Evolutionary conservation across 2,329 filamentous ascomycete species (phyloP), one percentile per base, ranked within the genome.

Genomic region (Biscogniauxia sp.): DNA sequence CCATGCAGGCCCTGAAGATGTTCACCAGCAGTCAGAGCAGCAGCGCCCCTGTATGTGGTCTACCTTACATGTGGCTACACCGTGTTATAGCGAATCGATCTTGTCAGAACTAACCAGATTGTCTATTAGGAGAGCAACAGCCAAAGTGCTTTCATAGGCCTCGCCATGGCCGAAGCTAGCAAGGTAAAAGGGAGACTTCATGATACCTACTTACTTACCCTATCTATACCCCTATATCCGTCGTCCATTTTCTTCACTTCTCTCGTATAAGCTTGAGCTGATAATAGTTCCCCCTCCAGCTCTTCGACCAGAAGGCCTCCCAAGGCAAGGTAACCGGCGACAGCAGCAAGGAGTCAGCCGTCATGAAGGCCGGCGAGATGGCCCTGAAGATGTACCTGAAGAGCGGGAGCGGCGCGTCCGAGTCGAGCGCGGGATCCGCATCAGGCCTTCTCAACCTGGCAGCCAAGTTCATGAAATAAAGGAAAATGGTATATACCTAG

Each of bases 311-410:
- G 72, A 84, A 87, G 74, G 74, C 79, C 28, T 76, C 80, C 9
- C 75, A 82, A 66, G 84, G 84, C 67, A 81, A 83, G 67, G 78
- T 85, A 20, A 73, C 78, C 2, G 76, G 81, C 23, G 82, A 83
- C 25, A 84, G 89, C 5, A 90, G 85, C 77, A 97, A 97, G 84
- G 87, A 97, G 77, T 88, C 87, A 54, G 92, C 87, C 55, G 80
- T 97, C 53, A 87, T 90, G 73, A 81, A 88, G 74, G 93, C 93
- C 2, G 93, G 88, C 1, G 88, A 96, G 82, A 89, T 91, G 84
- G 93, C 93, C 2, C 76, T 97, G 69, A 93, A 96, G 84, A 90
- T 97, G 86, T 97, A 93, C 76, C 79, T 96, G 80, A 93, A 96
- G 84, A 87, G 84, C 68, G 83, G 92, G 73, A 83, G 83, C 41